Conservation (phyloP, 2,329 filamentous ascomycete species). For the Ceratocystis ficicola region DNA sequence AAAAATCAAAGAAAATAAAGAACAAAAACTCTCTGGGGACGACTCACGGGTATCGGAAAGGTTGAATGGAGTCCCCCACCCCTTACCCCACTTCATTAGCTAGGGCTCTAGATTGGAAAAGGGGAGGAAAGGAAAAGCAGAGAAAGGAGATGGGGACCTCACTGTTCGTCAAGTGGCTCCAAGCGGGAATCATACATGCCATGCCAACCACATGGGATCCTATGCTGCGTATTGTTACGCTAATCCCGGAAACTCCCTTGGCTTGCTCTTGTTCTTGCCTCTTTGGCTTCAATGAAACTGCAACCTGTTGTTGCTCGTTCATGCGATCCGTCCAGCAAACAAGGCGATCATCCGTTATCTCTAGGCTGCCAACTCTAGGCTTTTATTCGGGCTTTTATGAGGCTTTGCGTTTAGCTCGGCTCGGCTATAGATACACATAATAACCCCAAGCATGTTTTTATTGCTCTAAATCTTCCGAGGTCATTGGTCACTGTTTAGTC, state of each 20-base stretch:
- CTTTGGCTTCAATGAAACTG: background rate
- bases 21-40: background rate
- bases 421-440: no score
- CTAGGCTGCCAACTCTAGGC: no score
- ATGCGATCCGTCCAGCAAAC: no score
- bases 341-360: no score
- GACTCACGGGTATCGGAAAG: background rate
- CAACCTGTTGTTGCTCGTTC: background rate
- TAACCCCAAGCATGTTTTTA: no score
- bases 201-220: slow-evolving; percentile 8
- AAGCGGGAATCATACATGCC: slow-evolving; percentile 5
- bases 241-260: slow-evolving; percentile 6
- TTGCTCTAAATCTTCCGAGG: no score
- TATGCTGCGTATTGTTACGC: background rate
- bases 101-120: background rate
- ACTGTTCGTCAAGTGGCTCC: background rate
- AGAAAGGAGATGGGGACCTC: background rate
- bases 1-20: no score
- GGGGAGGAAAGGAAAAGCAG: background rate
- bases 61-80: background rate
- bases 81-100: background rate
- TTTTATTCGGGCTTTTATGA: no score
- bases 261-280: background rate
- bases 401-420: no score
- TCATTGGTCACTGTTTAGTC: no score